Percentiles rank a stretch among this genome's conserved stretches.
These are phyloP conservation scores for Isabelozyma heimii DNA, from an alignment of 805 yeast species.

Conservation along the genomic window DNA sequence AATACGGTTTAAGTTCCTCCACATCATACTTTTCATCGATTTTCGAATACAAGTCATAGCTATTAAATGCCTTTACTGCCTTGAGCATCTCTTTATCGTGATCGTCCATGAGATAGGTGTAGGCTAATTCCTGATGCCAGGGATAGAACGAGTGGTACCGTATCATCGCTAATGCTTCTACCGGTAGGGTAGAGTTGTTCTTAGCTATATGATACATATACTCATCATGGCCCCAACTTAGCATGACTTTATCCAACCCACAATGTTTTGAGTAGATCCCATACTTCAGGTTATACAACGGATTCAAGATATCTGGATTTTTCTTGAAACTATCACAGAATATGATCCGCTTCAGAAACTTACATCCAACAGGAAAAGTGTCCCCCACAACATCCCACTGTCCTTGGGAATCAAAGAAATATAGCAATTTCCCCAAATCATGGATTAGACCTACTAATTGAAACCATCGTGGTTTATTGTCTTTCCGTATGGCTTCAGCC, in stretches of 20 bases:
- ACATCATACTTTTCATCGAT: slow-evolving; percentile 47
- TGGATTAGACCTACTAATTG: slow-evolving; percentile 72
- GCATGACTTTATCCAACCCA: slow-evolving; percentile 67
- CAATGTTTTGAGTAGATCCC: slow-evolving; percentile 65
- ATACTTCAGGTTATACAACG: slow-evolving; percentile 61
- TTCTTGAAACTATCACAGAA: slow-evolving; percentile 56
- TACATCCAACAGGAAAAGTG: slow-evolving; percentile 74
- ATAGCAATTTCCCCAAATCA: slow-evolving; percentile 66
- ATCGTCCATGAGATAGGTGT: slow-evolving; percentile 60
- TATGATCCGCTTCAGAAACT: slow-evolving; percentile 56
- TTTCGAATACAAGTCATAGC: slow-evolving; percentile 68
- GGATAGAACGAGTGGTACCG: slow-evolving; percentile 76
- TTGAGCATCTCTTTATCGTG: slow-evolving; percentile 58
- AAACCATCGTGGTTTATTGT: slow-evolving; percentile 72
- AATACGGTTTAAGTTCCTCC: slow-evolving; percentile 54
- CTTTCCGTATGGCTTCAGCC: slow-evolving; percentile 69
- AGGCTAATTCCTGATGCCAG: slow-evolving; percentile 72
- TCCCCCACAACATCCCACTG: slow-evolving; percentile 85
- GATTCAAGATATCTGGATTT: slow-evolving; percentile 62
- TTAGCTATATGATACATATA: slow-evolving; percentile 74
- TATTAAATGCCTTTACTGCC: slow-evolving; percentile 66
- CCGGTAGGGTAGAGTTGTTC: slow-evolving; percentile 59
- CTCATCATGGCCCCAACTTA: slow-evolving; percentile 80
- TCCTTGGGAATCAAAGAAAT: slow-evolving; percentile 69
- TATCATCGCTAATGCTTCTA: slow-evolving; percentile 70